These are phyloP conservation scores for Rhynchosporium agropyri DNA, from an alignment of 2,329 filamentous ascomycete species.

Conservation along the genomic window DNA sequence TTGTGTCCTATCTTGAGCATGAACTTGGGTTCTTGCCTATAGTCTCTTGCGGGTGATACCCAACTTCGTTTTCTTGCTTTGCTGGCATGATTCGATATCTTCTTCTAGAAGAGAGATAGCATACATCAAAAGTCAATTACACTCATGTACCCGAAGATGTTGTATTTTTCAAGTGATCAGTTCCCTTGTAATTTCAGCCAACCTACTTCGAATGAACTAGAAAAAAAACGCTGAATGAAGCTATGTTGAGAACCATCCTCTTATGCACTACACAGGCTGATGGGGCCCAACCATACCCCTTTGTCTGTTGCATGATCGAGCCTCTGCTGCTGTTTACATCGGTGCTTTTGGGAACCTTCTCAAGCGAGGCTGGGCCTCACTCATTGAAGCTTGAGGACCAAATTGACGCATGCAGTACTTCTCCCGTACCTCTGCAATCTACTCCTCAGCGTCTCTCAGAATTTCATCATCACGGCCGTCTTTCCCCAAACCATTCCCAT, in stretches of 20 bases:
- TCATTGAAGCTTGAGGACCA: neutral
- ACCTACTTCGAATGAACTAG: neutral
- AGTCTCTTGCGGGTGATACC: conserved; percentile 35
- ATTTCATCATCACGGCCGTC: neutral
- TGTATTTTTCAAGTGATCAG: neutral
- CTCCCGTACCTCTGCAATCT: neutral
- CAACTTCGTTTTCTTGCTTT: conserved; percentile 35
- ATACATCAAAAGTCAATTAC: conserved; percentile 42
- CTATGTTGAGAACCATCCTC: neutral
- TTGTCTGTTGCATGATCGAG: no score
- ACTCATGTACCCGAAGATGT: conserved; percentile 34
- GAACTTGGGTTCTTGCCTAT: conserved; percentile 25
- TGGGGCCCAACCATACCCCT: no score
- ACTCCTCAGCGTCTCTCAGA: neutral
- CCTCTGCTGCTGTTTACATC: neutral
- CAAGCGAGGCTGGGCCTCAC: neutral
- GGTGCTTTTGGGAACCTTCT: neutral
- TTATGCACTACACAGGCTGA: neutral
- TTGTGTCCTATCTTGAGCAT: conserved; percentile 38
- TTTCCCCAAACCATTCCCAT: conserved; percentile 23
- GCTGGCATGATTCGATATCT: conserved; percentile 33
- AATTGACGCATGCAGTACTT: neutral
- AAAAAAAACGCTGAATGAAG: neutral
- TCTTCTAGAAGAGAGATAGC: conserved; percentile 38
- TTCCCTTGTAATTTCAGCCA: neutral